A percentile compares a stretch with the other conserved stretches of the same genome.
These are phyloP conservation scores for Xylaria hypoxylon DNA, from an alignment of 2,329 filamentous ascomycete genomes.

Conservation along the genomic window DNA sequence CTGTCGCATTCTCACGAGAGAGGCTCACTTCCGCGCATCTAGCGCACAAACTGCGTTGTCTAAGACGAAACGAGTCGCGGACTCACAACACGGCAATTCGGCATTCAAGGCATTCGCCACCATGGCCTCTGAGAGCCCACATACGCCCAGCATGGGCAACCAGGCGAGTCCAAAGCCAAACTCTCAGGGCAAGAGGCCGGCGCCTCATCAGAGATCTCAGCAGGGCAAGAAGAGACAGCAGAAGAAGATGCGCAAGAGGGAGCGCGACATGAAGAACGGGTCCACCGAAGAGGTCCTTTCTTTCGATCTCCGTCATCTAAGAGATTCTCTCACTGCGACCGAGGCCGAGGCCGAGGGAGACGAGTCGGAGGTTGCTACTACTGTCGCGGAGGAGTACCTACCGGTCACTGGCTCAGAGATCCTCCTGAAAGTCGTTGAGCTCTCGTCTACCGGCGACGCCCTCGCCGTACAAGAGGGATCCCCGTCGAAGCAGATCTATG, in stretches of 20 bases:
- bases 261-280: constrained; percentile 70
- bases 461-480: constrained; percentile 77
- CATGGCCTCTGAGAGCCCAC: constrained; percentile 7
- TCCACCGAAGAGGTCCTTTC: constrained; percentile 75
- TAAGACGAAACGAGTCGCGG: not conserved
- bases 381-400: constrained; percentile 53
- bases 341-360: constrained; percentile 50
- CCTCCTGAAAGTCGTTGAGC: constrained; percentile 80
- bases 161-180: constrained; percentile 6
- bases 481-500: constrained; percentile 72
- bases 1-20: not conserved
- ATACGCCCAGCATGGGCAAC: not conserved
- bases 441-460: constrained; percentile 94
- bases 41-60: not conserved
- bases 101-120: not conserved
- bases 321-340: constrained; percentile 56
- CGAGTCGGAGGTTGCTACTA: constrained; percentile 39
- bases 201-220: constrained; percentile 34
- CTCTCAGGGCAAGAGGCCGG: constrained; percentile 40
- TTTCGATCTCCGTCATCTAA: constrained; percentile 69
- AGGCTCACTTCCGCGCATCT: not conserved
- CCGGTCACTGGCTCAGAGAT: constrained; percentile 79
- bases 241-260: constrained; percentile 58
- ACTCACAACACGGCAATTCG: not conserved
- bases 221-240: constrained; percentile 37